Conservation (phyloP, 495 filamentous ascomycete genomes). For the Penicillium chermesinum region DNA sequence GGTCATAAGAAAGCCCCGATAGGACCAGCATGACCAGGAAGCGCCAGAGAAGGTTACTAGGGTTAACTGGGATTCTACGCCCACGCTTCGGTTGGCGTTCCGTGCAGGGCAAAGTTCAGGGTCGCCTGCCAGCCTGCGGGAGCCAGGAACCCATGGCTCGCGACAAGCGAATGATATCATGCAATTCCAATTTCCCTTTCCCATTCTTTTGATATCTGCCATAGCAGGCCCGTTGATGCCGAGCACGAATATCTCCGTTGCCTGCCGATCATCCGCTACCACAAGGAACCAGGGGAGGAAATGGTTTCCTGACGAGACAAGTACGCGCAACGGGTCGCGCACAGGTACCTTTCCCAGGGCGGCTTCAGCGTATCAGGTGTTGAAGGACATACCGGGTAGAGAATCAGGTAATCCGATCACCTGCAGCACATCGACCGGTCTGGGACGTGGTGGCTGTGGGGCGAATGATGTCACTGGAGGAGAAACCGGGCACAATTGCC, state of each 20-base stretch:
- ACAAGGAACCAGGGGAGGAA: slow-evolving; percentile 15
- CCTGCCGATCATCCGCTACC: slow-evolving; percentile 30
- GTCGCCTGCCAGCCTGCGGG: slow-evolving; percentile 4
- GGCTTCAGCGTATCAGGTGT: neutral
- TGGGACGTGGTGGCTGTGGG: slow-evolving; percentile 21
- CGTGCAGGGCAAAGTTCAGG: slow-evolving; percentile 18
- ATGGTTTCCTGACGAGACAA: slow-evolving; percentile 16
- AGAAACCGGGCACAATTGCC: slow-evolving; percentile 6
- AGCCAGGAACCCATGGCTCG: slow-evolving; percentile 13
- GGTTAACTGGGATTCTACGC: neutral
- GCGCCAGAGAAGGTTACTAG: neutral
- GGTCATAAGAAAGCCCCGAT: too few species aligned
- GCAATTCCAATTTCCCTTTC: too few species aligned
- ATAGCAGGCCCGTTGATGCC: too few species aligned
- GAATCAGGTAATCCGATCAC: slow-evolving; percentile 11
- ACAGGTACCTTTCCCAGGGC: slow-evolving; percentile 6
- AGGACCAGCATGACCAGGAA: too few species aligned
- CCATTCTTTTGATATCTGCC: too few species aligned
- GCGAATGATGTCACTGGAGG: slow-evolving; percentile 22
- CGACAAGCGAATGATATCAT: neutral
- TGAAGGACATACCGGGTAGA: slow-evolving; percentile 1
- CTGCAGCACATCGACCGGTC: slow-evolving; percentile 29
- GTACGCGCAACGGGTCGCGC: neutral
- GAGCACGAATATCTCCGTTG: slow-evolving; percentile 9
- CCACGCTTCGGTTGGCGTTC: slow-evolving; percentile 3